A percentile compares a stretch with the other conserved stretches of the same genome.
These are phyloP conservation scores for Actinomortierella ambigua DNA, from an alignment of 371 early-diverging fungal species.

Conservation along the genomic window DNA sequence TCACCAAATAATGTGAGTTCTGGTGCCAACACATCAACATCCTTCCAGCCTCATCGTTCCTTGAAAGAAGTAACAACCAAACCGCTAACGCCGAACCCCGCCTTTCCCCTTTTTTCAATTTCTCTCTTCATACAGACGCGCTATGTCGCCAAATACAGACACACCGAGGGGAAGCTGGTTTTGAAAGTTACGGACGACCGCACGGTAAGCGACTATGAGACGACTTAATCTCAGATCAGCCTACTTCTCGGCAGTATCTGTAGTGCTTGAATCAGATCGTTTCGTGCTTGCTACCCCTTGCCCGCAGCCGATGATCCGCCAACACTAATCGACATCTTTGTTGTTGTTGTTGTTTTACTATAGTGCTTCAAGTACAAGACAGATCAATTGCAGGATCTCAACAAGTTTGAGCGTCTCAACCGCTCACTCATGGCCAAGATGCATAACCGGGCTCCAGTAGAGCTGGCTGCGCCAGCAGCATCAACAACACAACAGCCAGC, in stretches of 20 bases:
- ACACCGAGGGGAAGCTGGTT: slow-evolving; percentile 73
- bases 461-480: background rate
- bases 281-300: too few relatives aligned
- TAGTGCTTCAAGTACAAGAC: slow-evolving; percentile 76
- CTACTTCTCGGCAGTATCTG: too few relatives aligned
- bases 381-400: slow-evolving; percentile 71
- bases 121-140: slow-evolving; percentile 56
- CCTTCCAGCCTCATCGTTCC: background rate
- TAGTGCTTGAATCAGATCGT: background rate
- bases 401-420: slow-evolving; percentile 75
- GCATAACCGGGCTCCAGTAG: slow-evolving; percentile 57
- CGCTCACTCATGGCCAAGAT: slow-evolving; percentile 69
- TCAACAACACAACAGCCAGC: slow-evolving; percentile 2
- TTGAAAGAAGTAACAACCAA: background rate
- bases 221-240: too few relatives aligned
- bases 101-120: background rate
- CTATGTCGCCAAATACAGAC: slow-evolving; percentile 72
- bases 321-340: slow-evolving; percentile 2
- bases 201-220: slow-evolving; percentile 59
- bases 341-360: too few relatives aligned
- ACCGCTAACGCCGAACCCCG: background rate
- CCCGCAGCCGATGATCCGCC: slow-evolving; percentile 2
- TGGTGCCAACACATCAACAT: background rate
- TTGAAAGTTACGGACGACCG: slow-evolving; percentile 77
- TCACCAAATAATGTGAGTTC: slow-evolving; percentile 65